Base-by-base conservation (phyloP, 768 basidiomycete species). In the Hydnum rufescens region DNA sequence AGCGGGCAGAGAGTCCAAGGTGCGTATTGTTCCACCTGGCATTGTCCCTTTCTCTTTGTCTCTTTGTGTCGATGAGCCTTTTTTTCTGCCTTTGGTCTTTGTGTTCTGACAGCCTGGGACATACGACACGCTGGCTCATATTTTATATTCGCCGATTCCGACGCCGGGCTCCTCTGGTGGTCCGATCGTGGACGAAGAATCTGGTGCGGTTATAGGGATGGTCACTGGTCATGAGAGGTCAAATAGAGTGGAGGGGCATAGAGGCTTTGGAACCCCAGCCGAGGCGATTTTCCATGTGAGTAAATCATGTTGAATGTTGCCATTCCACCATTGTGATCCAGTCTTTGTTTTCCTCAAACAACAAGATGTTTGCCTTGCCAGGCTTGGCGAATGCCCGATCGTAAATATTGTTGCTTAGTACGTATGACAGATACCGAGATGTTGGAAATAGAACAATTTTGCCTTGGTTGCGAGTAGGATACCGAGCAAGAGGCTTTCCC, bases 111-210 rank as follows among this genome's bases (percentile, higher is more conserved):
- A 78, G 75, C 74, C 77, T 2, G 81, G 80, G 16, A 78, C 78
- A n/a, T 76, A 80, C 60, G 78, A 80, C 57, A 65, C 73, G 3
- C 69, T 82, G 5, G 70, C 73, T 1, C 73, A 77, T 57, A 61
- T 82, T 57, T 60, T 74, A 43, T 72, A 79, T 60, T 63, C 65
- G 32, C 71, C 72, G 2, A 59, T 73, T 4, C 80, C 80, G 8
- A 73, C 74, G 0, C 67, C 71, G 1, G 80, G 80, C 4, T 79
- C 78, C 19, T 80, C 78, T 53, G 80, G 81, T 3, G 80, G 78
- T 1, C 80, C 80, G 0, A 73, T 82, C 52, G 65, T 82, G 4
- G 75, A 78, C 53, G 69, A 71, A 55, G 68, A 74, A 55, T 74
- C 64, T 28, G 79, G 79, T 3, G 71, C 77, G 0, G 78, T 82